These are phyloP conservation scores for Kwoniella heveanensis DNA, from an alignment of 768 basidiomycete genomes.

Conservation along the genomic window DNA sequence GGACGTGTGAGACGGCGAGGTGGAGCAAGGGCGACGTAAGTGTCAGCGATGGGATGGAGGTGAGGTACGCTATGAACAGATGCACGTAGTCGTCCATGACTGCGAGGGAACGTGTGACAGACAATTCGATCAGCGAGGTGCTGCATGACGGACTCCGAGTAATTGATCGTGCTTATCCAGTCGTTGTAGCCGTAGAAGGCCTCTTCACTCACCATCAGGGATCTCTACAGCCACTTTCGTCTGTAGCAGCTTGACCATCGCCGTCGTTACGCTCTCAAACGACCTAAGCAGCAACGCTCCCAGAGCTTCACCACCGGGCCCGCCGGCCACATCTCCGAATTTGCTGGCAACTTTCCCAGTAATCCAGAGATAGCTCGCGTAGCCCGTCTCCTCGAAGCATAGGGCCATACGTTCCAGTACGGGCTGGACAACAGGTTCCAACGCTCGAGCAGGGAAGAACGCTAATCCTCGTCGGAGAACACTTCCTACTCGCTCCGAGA, in stretches of 20 bases:
- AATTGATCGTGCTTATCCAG: too few relatives aligned
- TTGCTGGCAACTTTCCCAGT: slow-evolving; percentile 78
- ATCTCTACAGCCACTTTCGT: slow-evolving; percentile 70
- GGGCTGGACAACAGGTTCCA: slow-evolving; percentile 69
- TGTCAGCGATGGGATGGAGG: slow-evolving; percentile 71
- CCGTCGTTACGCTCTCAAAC: slow-evolving; percentile 75
- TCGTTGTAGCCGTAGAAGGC: too few relatives aligned
- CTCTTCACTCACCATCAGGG: slow-evolving; percentile 75
- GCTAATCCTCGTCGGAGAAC: slow-evolving; percentile 80
- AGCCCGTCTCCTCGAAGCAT: slow-evolving; percentile 76
- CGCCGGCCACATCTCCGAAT: slow-evolving; percentile 66
- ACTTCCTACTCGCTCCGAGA: slow-evolving; percentile 80
- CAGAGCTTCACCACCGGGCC: slow-evolving; percentile 60
- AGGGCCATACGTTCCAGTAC: slow-evolving; percentile 74
- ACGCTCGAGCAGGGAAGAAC: slow-evolving; percentile 70
- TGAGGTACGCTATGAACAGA: slow-evolving; percentile 69
- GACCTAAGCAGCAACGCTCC: slow-evolving; percentile 65
- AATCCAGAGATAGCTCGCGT: slow-evolving; percentile 91
- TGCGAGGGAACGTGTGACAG: too few relatives aligned
- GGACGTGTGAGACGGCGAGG: slow-evolving; percentile 70
- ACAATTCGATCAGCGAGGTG: too few relatives aligned
- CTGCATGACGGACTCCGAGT: too few relatives aligned
- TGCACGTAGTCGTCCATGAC: slow-evolving; percentile 94
- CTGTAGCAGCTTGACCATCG: slow-evolving; percentile 69
- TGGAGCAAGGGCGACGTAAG: slow-evolving; percentile 78